phyloP scores from a whole-genome alignment of 179 eudicot genomes.

The Camellia oleifera region DNA sequence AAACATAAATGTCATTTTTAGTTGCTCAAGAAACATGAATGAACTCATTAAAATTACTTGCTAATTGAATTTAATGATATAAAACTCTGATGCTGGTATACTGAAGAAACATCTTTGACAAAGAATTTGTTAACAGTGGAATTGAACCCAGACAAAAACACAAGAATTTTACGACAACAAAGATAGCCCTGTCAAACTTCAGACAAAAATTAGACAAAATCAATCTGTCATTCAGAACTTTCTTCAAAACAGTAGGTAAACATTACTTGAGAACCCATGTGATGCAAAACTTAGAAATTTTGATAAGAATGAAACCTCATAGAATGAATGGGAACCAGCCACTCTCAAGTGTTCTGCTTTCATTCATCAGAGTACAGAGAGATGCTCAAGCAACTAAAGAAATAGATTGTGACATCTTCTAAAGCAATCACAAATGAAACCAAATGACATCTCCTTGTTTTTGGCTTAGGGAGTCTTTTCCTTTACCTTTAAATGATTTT shows the following conservation, averaged over 20 bases:
- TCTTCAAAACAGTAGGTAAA: neutral
- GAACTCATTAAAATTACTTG: neutral
- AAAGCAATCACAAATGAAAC: slow-evolving; percentile 6
- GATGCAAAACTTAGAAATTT: neutral
- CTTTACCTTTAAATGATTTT: too few species aligned
- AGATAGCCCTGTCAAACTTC: neutral
- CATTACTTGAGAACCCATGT: neutral
- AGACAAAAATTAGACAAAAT: neutral
- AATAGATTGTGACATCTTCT: neutral
- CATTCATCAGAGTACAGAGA: neutral
- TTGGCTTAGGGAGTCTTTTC: too few species aligned
- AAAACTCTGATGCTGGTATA: neutral
- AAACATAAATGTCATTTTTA: neutral
- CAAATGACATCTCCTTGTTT: too few species aligned
- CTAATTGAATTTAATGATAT: neutral
- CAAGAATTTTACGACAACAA: neutral
- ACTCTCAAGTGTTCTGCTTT: neutral
- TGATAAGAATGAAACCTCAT: neutral
- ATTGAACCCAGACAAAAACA: neutral
- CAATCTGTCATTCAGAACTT: neutral
- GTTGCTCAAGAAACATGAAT: neutral
- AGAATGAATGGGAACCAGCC: neutral
- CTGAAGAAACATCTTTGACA: neutral
- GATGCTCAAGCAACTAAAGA: neutral
- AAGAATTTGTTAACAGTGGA: neutral